Evolutionary conservation across 2,329 filamentous ascomycete species (phyloP), one percentile per base, ranked within the genome.

Genomic region (Chrysosphaeria jannelii): DNA sequence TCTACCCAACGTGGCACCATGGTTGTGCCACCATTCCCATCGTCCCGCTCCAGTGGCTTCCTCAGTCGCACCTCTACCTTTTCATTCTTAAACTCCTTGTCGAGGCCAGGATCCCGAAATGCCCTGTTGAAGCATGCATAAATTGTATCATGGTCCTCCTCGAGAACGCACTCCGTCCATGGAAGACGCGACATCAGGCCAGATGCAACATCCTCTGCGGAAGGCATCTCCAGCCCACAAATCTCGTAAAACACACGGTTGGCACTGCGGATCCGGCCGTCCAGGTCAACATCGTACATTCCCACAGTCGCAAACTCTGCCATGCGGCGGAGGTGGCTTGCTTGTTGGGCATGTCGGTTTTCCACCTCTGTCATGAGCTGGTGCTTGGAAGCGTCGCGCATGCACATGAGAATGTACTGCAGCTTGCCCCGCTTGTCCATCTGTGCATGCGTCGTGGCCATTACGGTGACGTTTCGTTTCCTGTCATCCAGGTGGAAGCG

Each of bases 181-280:
- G 52, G 50, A 18, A 43, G 37, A 9, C 14, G 12, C 5, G 5
- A 3, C 4, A 10, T 22, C 8, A 45, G 42, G 25, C 47, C 49
- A 8, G 42, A 35, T 21, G 49, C 48, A 5, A 46, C 42, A 25
- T 47, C 48, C 4, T 9, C 13, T n/a, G n/a, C n/a, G n/a, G n/a
- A n/a, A n/a, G 16, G 16, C 16, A 18, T 7, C 10, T 44, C 35
- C n/a, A 57, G 30, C 4, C 51, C 51, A 20, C 48, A 55, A 36
- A 57, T 44, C 28, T 55, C 48, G 35, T 47, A 56, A 31, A 57
- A 58, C 8, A 53, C 43, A 10, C 52, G 51, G 32, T 58, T 58
- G 5, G 51, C 53, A 13, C 49, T 47, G 4, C 55, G 36, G 6
- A 57, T 36, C 3, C 46, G 45, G 8, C 53, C 53, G 13, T 51